phyloP scores from a whole-genome alignment of 495 filamentous ascomycete genomes.

The Neurospora africana region DNA sequence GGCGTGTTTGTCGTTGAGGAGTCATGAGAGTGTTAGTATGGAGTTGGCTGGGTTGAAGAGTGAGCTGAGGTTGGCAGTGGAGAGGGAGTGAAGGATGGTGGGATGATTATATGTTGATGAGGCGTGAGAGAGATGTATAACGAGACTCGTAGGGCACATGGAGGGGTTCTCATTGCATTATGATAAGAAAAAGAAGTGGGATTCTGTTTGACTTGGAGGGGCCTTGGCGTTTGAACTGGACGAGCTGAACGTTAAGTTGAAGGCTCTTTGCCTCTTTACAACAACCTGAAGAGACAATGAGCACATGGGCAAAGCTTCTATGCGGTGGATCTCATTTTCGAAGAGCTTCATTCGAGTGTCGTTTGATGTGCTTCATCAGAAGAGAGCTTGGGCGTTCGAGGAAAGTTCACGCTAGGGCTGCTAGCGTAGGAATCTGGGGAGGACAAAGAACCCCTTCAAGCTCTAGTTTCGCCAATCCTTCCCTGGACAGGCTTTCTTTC shows the following conservation, averaged over 20 bases:
- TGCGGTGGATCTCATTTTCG: background rate
- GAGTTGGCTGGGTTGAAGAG: constrained; percentile 27
- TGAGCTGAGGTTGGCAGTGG: constrained; percentile 19
- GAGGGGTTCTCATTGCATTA: background rate
- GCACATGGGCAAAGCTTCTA: background rate
- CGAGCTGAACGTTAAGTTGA: background rate
- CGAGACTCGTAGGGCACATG: background rate
- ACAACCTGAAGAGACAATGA: background rate
- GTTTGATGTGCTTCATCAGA: background rate
- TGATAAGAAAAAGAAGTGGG: background rate
- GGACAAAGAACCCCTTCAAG: background rate
- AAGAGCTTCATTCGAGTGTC: background rate
- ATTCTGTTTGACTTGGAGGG: background rate
- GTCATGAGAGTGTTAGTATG: constrained; percentile 56
- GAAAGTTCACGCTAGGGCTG: background rate
- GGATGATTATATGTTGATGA: background rate
- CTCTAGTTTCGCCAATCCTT: background rate
- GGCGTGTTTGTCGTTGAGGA: constrained; percentile 63
- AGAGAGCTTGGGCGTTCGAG: background rate
- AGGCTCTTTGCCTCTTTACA: background rate
- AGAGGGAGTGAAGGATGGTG: background rate
- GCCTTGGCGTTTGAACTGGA: background rate
- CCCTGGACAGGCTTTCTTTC: background rate
- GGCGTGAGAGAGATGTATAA: background rate
- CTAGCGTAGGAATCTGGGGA: background rate